Conservation (phyloP, 345 rosid species). For the Triadica sebifera region DNA sequence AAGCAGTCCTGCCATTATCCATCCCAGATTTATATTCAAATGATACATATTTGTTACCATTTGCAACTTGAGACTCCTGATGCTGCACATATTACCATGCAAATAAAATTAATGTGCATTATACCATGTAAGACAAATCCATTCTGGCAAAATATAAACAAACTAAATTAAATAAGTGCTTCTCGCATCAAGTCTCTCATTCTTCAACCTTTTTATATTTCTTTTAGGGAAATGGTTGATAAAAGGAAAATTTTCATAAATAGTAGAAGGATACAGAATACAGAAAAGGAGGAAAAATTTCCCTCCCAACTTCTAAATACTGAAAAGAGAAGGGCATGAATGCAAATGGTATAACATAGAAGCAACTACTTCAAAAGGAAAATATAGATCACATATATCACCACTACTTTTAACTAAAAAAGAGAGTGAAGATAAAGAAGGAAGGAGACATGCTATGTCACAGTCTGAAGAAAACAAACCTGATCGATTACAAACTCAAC, state of each 20-base stretch:
- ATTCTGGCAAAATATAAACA: background rate
- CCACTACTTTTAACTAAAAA: background rate
- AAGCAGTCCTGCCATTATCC: conserved; percentile 85
- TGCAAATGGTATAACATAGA: background rate
- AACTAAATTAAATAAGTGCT: background rate
- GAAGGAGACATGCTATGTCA: background rate
- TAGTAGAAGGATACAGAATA: background rate
- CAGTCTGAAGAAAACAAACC: conserved; percentile 43
- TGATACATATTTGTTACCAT: conserved; percentile 81
- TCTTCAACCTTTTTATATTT: background rate
- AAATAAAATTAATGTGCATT: conserved; percentile 17
- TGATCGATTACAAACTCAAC: conserved; percentile 88
- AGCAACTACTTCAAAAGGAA: background rate
- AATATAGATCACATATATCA: background rate
- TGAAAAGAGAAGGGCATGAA: background rate
- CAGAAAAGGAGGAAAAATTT: background rate
- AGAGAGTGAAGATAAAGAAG: background rate
- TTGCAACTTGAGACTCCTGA: conserved; percentile 75
- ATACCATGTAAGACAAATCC: conserved; percentile 12
- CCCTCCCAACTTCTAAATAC: background rate
- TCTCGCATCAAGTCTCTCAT: background rate
- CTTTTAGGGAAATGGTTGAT: background rate
- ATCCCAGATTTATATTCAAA: conserved; percentile 95
- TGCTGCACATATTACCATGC: conserved; percentile 53
- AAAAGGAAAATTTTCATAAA: background rate